Evolutionary conservation across 2,329 filamentous ascomycete genomes (phyloP).

Genomic region (Cercospora sesami): DNA sequence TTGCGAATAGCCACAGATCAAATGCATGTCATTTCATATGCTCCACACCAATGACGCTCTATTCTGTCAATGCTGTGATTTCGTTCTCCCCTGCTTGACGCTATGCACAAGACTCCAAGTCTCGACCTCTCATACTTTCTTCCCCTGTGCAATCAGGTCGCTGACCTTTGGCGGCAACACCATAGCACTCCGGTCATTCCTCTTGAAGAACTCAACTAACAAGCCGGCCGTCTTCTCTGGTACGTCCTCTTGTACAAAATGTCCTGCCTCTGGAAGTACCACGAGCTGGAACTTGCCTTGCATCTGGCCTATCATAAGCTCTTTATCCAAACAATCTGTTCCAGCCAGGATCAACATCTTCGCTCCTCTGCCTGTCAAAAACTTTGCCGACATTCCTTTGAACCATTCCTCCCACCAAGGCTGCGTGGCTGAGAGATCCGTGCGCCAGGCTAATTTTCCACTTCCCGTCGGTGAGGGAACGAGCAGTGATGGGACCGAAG

Average conservation of each 20-base stretch:
- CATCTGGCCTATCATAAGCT: constrained; percentile 95
- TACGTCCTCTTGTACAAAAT: constrained; percentile 95
- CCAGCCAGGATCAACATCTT: constrained; percentile 84
- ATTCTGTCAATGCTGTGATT: not conserved
- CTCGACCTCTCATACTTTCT: constrained; percentile 47
- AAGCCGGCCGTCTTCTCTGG: constrained; percentile 85
- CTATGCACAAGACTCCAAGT: not conserved
- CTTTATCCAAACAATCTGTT: constrained; percentile 85
- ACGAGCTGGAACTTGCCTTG: constrained; percentile 96
- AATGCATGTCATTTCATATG: not conserved
- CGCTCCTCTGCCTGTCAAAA: constrained; percentile 75
- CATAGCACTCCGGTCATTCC: constrained; percentile 82
- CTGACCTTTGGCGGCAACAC: constrained; percentile 87
- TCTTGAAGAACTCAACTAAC: constrained; percentile 84
- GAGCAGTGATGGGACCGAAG: constrained; percentile 81
- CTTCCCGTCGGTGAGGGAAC: constrained; percentile 41
- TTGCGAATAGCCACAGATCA: not conserved
- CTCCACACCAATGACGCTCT: not conserved
- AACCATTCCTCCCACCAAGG: constrained; percentile 97
- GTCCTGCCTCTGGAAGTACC: constrained; percentile 90
- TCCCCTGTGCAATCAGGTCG: constrained; percentile 51
- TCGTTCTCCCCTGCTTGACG: not conserved
- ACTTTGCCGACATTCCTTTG: constrained; percentile 80
- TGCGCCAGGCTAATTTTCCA: constrained; percentile 73
- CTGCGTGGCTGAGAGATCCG: constrained; percentile 78